These are phyloP conservation scores for Clarireedia homoeocarpa DNA, from an alignment of 2,329 filamentous ascomycete genomes.

Conservation along the genomic window DNA sequence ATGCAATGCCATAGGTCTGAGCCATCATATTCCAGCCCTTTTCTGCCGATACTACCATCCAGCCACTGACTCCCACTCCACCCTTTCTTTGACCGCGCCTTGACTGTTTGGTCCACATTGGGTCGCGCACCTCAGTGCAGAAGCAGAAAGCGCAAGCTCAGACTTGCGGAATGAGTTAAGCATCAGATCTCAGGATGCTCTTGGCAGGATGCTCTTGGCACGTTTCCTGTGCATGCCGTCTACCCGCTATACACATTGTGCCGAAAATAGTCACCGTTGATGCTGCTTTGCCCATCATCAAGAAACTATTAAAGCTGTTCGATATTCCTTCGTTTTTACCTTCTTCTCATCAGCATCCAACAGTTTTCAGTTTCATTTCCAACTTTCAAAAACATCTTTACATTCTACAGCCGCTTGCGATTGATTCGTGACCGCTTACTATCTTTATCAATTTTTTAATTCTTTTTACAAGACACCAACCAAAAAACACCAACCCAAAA, in stretches of 20 bases:
- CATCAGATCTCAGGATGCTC: slow-evolving; percentile 9
- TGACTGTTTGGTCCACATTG: slow-evolving; percentile 1
- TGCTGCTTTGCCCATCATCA: neutral
- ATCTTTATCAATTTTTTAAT: slow-evolving; percentile 16
- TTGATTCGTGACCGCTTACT: slow-evolving; percentile 26
- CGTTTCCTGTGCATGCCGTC: neutral
- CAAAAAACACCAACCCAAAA: neutral
- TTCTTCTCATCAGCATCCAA: slow-evolving; percentile 25
- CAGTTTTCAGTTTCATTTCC: slow-evolving; percentile 16
- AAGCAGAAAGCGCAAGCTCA: neutral
- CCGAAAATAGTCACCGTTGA: neutral
- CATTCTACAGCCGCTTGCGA: slow-evolving; percentile 22
- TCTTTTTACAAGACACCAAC: slow-evolving; percentile 5
- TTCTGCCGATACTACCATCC: neutral
- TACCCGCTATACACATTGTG: neutral
- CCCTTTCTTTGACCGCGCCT: neutral
- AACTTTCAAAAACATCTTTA: slow-evolving; percentile 12
- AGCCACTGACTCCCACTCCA: neutral
- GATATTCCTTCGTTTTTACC: slow-evolving; percentile 14
- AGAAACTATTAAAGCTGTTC: slow-evolving; percentile 23
- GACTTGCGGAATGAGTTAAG: neutral
- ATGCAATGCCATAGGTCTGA: neutral
- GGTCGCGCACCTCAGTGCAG: neutral
- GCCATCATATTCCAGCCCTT: no score
- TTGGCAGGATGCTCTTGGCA: slow-evolving; percentile 10